phyloP scores from a whole-genome alignment of 2,329 filamentous ascomycete genomes.

The Neopestalotiopsis sp. region DNA sequence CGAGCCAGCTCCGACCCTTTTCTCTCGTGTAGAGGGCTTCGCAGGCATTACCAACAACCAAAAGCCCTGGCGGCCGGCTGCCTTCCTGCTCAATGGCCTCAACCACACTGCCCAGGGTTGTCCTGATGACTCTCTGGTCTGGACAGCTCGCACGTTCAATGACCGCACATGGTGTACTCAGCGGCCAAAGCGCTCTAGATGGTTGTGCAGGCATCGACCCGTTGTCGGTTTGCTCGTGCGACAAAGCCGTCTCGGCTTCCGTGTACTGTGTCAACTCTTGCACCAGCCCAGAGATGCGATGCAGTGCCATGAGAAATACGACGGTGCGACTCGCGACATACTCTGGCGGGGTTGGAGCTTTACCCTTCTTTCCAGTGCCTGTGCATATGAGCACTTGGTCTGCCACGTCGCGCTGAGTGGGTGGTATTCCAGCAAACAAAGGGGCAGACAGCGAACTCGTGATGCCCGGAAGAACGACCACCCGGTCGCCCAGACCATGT shows the following conservation, averaged over 20 bases:
- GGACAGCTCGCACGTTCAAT: constrained; percentile 92
- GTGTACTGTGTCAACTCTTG: constrained; percentile 64
- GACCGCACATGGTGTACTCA: constrained; percentile 84
- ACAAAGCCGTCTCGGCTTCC: constrained; percentile 35
- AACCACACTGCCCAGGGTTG: constrained; percentile 79
- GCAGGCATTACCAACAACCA: constrained; percentile 86
- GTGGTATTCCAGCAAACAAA: constrained; percentile 84
- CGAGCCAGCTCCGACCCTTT: constrained; percentile 71
- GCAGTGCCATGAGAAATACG: constrained; percentile 94
- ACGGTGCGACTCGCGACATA: constrained; percentile 80
- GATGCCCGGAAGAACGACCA: constrained; percentile 83
- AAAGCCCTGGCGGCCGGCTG: constrained; percentile 82
- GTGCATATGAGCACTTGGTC: constrained; percentile 97
- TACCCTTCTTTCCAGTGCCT: constrained; percentile 90
- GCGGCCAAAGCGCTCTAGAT: constrained; percentile 67
- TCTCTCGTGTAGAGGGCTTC: constrained; percentile 70
- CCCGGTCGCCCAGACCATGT: constrained; percentile 68
- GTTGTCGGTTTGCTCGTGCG: constrained; percentile 24
- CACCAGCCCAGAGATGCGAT: constrained; percentile 78
- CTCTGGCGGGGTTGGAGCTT: constrained; percentile 78
- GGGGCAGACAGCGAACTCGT: constrained; percentile 88
- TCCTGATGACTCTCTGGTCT: constrained; percentile 90
- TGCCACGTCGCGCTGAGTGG: constrained; percentile 86
- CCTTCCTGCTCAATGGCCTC: constrained; percentile 88
- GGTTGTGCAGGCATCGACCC: constrained; percentile 16